Evolutionary conservation across 2,329 filamentous ascomycete genomes (phyloP).

Genomic region (Parastagonospora nodorum): DNA sequence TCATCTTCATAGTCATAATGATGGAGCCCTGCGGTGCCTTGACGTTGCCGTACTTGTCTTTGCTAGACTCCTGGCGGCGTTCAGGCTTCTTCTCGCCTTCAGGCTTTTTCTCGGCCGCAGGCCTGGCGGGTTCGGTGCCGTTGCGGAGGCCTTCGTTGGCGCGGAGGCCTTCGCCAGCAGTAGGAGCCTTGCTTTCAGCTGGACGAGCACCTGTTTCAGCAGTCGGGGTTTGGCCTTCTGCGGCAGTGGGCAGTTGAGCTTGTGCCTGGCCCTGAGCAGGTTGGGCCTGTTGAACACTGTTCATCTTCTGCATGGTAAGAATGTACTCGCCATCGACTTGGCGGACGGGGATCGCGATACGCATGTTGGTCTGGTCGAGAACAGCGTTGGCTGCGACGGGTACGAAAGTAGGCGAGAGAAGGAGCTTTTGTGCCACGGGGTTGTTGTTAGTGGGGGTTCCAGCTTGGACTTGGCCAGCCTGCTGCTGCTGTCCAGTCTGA

Average conservation of each 20-base stretch:
- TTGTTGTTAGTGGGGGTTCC: constrained; percentile 40
- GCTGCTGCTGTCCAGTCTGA: constrained; percentile 3
- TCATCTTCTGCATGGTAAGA: constrained; percentile 39
- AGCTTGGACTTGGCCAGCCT: constrained; percentile 8
- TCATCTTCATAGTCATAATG: constrained; percentile 41
- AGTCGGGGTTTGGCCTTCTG: constrained; percentile 2
- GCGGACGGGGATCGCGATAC: constrained; percentile 42
- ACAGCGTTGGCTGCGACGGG: constrained; percentile 41
- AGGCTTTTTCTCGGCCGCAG: constrained; percentile 10
- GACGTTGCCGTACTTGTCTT: constrained; percentile 25
- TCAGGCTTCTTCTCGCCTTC: constrained; percentile 16
- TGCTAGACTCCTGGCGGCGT: constrained; percentile 20
- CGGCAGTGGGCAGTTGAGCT: constrained; percentile 6
- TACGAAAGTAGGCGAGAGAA: constrained; percentile 44
- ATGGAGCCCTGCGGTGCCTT: constrained; percentile 31
- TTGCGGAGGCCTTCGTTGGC: not conserved
- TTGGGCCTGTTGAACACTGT: constrained; percentile 13
- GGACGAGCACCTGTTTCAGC: not conserved
- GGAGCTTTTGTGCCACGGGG: constrained; percentile 40
- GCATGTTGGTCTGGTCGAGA: constrained; percentile 43
- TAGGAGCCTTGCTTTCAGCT: constrained; percentile 1
- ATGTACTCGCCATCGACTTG: constrained; percentile 46
- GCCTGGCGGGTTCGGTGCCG: constrained; percentile 11
- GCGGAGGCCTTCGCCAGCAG: constrained; percentile 5
- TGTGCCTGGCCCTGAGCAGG: constrained; percentile 10